Conservation (phyloP, 1,284 basidiomycete genomes). For the Hypsizygus ulmarius region DNA sequence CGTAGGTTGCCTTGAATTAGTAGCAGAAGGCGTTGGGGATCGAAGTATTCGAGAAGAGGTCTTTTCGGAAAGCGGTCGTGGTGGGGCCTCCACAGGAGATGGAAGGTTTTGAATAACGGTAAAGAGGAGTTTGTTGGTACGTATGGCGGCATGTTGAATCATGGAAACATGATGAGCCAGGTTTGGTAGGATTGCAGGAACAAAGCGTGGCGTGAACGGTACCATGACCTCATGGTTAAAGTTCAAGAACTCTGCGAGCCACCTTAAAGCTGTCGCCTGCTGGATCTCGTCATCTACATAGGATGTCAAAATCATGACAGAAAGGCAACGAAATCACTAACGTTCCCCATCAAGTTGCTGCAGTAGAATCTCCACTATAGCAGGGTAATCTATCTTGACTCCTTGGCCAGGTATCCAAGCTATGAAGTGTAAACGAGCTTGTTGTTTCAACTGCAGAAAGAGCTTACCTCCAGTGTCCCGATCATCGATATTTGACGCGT, state of each 20-base stretch:
- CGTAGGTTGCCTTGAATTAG: constrained; percentile 47
- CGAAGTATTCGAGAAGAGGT: constrained; percentile 34
- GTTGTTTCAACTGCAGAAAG: constrained; percentile 22
- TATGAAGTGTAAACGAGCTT: constrained; percentile 25
- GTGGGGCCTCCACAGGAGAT: constrained; percentile 55
- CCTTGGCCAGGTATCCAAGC: constrained; percentile 94
- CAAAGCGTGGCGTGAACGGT: constrained; percentile 90
- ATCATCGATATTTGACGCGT: constrained; percentile 49
- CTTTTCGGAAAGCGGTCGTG: constrained; percentile 35
- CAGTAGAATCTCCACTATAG: constrained; percentile 95
- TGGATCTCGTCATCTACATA: constrained; percentile 82
- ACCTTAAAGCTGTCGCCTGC: constrained; percentile 84
- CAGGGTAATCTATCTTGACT: constrained; percentile 86
- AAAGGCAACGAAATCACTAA: constrained; percentile 39
- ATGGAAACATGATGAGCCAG: constrained; percentile 89
- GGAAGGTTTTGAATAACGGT: constrained; percentile 86
- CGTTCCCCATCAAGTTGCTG: constrained; percentile 84
- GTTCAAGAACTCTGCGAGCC: constrained; percentile 89
- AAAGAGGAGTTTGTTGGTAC: constrained; percentile 85
- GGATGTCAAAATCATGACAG: background rate
- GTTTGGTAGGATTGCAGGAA: constrained; percentile 91
- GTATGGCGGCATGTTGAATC: constrained; percentile 85
- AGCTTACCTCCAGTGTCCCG: constrained; percentile 63
- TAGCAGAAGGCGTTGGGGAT: constrained; percentile 51
- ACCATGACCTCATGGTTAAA: constrained; percentile 92